phyloP scores from a whole-genome alignment of 805 yeast genomes.

The Candida ponderosae region DNA sequence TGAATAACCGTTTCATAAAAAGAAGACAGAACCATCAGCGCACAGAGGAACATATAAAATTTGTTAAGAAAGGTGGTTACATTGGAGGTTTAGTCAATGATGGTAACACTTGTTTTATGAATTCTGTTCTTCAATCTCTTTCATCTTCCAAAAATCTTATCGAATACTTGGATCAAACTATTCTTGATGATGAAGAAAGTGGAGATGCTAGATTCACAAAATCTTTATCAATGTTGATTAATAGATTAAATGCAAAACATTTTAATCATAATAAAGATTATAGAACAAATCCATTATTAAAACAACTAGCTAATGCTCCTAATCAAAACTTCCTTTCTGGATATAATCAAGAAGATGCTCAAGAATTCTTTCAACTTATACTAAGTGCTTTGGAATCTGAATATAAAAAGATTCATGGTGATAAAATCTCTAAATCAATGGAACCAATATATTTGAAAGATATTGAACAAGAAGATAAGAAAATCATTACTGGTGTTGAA shows the following conservation, averaged over 20 bases:
- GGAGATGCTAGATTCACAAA: conserved; percentile 36
- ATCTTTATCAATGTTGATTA: conserved; percentile 43
- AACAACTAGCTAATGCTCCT: conserved; percentile 71
- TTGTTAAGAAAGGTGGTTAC: conserved; percentile 57
- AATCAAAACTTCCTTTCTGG: conserved; percentile 72
- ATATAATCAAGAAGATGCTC: conserved; percentile 94
- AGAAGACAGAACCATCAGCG: conserved; percentile 7
- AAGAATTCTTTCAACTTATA: conserved; percentile 83
- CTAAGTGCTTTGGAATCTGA: conserved; percentile 61
- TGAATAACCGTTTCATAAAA: background rate
- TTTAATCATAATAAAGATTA: conserved; percentile 49
- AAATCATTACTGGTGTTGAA: conserved; percentile 27
- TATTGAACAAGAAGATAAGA: conserved; percentile 22
- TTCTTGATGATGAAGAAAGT: conserved; percentile 7
- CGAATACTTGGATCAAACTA: conserved; percentile 43
- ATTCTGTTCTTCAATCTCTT: conserved; percentile 76
- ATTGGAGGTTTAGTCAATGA: conserved; percentile 85
- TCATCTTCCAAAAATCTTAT: conserved; percentile 63
- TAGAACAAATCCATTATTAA: conserved; percentile 51
- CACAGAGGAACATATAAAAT: conserved; percentile 19
- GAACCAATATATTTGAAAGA: conserved; percentile 19
- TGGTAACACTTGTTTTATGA: conserved; percentile 94
- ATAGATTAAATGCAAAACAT: conserved; percentile 46
- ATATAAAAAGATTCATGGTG: conserved; percentile 26
- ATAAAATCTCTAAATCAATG: conserved; percentile 14